A percentile compares a stretch with the other conserved stretches of the same genome.
These are phyloP conservation scores for Ophiostoma sp. DNA, from an alignment of 2,329 filamentous ascomycete species.

Conservation along the genomic window DNA sequence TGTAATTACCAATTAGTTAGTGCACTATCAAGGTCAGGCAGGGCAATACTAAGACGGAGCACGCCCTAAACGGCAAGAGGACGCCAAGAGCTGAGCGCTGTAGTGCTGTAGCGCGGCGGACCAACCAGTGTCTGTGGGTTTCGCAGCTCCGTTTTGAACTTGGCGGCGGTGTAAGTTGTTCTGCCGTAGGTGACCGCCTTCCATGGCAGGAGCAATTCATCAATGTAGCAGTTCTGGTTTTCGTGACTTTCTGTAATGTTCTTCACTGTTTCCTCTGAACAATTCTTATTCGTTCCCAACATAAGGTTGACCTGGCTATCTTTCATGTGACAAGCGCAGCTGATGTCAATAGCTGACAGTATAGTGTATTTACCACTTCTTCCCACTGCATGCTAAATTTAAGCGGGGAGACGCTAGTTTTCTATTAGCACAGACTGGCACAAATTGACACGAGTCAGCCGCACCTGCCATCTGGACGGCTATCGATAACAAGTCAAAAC, in stretches of 20 bases:
- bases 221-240: too few relatives aligned
- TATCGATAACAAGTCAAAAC: background rate
- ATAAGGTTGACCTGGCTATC: background rate
- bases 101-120: background rate
- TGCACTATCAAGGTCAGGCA: background rate
- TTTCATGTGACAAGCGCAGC: background rate
- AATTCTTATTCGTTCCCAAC: background rate
- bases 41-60: background rate
- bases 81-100: background rate
- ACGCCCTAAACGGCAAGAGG: background rate
- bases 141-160: background rate
- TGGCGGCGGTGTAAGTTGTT: conserved; percentile 5
- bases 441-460: background rate
- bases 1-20: background rate
- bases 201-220: too few relatives aligned
- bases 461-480: background rate
- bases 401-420: background rate
- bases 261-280: background rate
- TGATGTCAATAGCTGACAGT: background rate
- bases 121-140: background rate
- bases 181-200: background rate
- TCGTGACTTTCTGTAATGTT: background rate
- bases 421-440: background rate
- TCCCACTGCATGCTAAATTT: background rate
- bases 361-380: background rate